These are phyloP conservation scores for Podaxis sp. DNA, from an alignment of 768 basidiomycete species.

Conservation along the genomic window DNA sequence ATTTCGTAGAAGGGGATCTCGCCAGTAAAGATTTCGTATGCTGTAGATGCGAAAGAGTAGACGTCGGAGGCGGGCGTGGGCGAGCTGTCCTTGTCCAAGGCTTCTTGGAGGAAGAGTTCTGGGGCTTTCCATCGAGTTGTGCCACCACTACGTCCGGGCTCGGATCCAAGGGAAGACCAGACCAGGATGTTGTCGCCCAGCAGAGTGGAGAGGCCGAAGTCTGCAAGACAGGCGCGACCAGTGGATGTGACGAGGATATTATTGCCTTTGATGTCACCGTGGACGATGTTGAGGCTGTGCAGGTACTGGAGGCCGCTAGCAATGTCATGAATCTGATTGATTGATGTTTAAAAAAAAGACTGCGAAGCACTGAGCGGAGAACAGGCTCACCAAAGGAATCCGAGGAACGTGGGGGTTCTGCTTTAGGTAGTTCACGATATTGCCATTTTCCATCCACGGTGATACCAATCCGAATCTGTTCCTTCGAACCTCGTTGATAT, in stretches of 20 bases:
- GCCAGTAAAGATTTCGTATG: slow-evolving; percentile 18
- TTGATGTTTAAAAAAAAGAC: neutral
- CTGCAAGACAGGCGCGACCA: slow-evolving; percentile 15
- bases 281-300: slow-evolving; percentile 13
- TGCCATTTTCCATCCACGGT: slow-evolving; percentile 20
- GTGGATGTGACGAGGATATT: slow-evolving; percentile 15
- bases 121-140: slow-evolving; percentile 19
- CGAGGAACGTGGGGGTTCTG: slow-evolving; percentile 8
- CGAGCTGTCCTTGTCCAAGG: neutral
- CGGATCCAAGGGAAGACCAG: slow-evolving; percentile 14
- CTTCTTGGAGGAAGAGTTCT: slow-evolving; percentile 16
- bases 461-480: slow-evolving; percentile 16
- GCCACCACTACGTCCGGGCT: slow-evolving; percentile 8
- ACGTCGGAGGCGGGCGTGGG: slow-evolving; percentile 11
- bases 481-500: slow-evolving; percentile 10
- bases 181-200: slow-evolving; percentile 16
- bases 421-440: slow-evolving; percentile 15
- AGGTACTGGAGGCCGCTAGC: slow-evolving; percentile 15
- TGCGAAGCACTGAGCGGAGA: too few species aligned
- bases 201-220: slow-evolving; percentile 15
- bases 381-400: slow-evolving; percentile 10
- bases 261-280: slow-evolving; percentile 16
- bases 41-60: slow-evolving; percentile 17
- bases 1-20: slow-evolving; percentile 22
- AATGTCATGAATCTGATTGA: slow-evolving; percentile 14